Evolutionary conservation across 78 protist species (phyloP).

Genomic region (Trichosphaerium sp.): DNA sequence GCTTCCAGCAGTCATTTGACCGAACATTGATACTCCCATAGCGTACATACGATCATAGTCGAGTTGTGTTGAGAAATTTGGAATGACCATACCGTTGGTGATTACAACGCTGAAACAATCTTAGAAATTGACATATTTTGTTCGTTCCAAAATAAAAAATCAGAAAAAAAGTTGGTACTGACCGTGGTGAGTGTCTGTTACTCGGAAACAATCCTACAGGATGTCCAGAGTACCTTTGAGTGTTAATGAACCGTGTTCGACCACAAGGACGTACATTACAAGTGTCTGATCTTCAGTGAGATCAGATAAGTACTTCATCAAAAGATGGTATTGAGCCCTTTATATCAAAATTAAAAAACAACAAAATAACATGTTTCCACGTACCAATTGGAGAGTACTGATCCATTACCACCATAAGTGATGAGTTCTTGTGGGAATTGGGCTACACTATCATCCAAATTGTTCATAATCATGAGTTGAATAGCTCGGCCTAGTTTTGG

Average conservation of each 20-base stretch:
- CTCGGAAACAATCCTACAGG: slow-evolving; percentile 66
- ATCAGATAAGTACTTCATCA: slow-evolving; percentile 66
- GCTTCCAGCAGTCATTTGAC: slow-evolving; percentile 87
- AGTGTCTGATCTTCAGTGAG: slow-evolving; percentile 75
- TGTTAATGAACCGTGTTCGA: neutral
- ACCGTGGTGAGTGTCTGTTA: neutral
- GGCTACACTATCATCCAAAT: slow-evolving; percentile 71
- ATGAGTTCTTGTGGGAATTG: slow-evolving; percentile 86
- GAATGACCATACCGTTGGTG: slow-evolving; percentile 87
- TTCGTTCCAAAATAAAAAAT: slow-evolving; percentile 4
- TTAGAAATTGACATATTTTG: too few relatives aligned
- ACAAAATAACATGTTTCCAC: neutral
- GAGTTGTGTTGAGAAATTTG: slow-evolving; percentile 63
- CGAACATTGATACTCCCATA: slow-evolving; percentile 70
- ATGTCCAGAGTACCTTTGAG: slow-evolving; percentile 69
- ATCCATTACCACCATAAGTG: slow-evolving; percentile 91
- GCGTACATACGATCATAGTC: slow-evolving; percentile 79
- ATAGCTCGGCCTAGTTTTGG: slow-evolving; percentile 68
- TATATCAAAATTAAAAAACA: neutral
- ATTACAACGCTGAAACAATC: slow-evolving; percentile 65
- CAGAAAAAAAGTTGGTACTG: neutral
- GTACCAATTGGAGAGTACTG: slow-evolving; percentile 67
- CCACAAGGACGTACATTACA: neutral
- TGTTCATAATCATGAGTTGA: slow-evolving; percentile 82
- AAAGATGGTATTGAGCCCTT: slow-evolving; percentile 71